Evolutionary conservation across 805 yeast genomes (phyloP).

Genomic region (Alloascoidea hylecoeti): DNA sequence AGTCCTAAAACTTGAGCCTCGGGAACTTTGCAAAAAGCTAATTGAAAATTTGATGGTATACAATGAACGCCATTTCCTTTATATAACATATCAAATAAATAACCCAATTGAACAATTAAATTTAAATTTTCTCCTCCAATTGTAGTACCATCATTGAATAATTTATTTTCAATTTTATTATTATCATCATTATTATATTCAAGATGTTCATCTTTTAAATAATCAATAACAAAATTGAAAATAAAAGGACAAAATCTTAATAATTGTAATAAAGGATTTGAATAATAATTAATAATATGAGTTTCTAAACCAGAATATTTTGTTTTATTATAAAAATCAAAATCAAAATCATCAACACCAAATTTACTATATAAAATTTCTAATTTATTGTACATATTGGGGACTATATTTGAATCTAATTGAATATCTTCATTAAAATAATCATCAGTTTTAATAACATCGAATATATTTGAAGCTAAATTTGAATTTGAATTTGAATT

Average conservation of each 20-base stretch:
- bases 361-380: constrained; percentile 75
- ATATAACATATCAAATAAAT: constrained; percentile 80
- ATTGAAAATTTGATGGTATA: constrained; percentile 68
- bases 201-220: constrained; percentile 39
- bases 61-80: constrained; percentile 72
- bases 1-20: constrained; percentile 41
- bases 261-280: constrained; percentile 68
- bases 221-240: constrained; percentile 46
- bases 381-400: constrained; percentile 62
- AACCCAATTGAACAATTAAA: constrained; percentile 74
- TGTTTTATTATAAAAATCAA: constrained; percentile 69
- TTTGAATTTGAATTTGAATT: background rate
- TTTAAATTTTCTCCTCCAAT: too few species aligned
- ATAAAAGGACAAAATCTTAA: constrained; percentile 66
- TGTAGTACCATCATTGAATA: too few species aligned
- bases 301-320: constrained; percentile 76
- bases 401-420: constrained; percentile 28
- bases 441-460: constrained; percentile 8
- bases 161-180: too few species aligned
- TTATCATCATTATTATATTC: constrained; percentile 21
- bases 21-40: constrained; percentile 28
- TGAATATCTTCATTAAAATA: constrained; percentile 11
- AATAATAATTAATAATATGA: constrained; percentile 64
- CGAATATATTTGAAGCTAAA: too few species aligned
- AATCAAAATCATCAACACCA: constrained; percentile 92